Conservation (phyloP, 768 basidiomycete species). For the Hysterangium stoloniferum region DNA sequence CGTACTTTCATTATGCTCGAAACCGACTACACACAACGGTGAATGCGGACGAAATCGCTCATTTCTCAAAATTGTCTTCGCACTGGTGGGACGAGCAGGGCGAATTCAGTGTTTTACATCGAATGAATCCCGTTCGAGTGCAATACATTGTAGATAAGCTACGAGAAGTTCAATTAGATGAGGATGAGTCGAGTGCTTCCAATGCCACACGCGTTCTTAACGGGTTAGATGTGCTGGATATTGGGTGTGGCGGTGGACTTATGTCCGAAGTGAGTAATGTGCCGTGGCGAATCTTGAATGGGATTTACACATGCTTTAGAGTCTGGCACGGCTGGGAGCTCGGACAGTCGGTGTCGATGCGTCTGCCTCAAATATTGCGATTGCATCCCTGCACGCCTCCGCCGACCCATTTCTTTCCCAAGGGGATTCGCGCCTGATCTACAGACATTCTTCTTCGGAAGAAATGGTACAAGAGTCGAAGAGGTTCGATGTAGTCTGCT, state of each 20-base stretch:
- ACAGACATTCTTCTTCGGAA: conserved; percentile 71
- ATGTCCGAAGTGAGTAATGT: conserved; percentile 69
- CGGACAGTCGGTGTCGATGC: conserved; percentile 91
- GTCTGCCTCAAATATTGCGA: conserved; percentile 75
- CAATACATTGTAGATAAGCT: conserved; percentile 77
- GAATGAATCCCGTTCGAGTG: conserved; percentile 90
- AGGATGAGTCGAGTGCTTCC: conserved; percentile 22
- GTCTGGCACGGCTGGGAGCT: conserved; percentile 80
- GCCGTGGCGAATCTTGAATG: neutral
- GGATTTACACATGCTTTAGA: conserved; percentile 40
- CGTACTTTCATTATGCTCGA: neutral
- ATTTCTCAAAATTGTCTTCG: conserved; percentile 84
- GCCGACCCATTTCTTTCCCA: conserved; percentile 57
- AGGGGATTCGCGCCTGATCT: conserved; percentile 37
- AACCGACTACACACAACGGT: conserved; percentile 29
- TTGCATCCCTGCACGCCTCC: conserved; percentile 76
- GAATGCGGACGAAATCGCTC: conserved; percentile 75
- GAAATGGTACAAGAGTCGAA: conserved; percentile 52
- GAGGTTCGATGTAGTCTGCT: conserved; percentile 87
- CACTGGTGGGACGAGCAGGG: conserved; percentile 95
- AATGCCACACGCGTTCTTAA: conserved; percentile 36
- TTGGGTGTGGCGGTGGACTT: conserved; percentile 94
- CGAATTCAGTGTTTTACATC: conserved; percentile 81
- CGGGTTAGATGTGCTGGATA: conserved; percentile 73
- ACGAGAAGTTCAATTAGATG: conserved; percentile 50